phyloP scores from a whole-genome alignment of 1,284 basidiomycete species.

The Ustilago sp. region DNA sequence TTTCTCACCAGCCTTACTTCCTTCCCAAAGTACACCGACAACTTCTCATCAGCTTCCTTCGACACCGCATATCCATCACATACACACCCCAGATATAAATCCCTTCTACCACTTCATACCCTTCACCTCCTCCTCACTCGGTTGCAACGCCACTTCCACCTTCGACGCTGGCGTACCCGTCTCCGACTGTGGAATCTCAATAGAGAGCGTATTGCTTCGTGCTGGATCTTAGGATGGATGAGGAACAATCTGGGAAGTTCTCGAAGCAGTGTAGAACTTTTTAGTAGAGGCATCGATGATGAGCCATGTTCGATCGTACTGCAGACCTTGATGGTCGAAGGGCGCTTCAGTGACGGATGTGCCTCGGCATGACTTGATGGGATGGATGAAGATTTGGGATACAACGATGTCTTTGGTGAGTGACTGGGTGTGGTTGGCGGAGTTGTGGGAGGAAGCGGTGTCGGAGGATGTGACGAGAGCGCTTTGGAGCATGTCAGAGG shows the following conservation, averaged over 20 bases:
- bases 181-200: slow-evolving; percentile 56
- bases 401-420: slow-evolving; percentile 48
- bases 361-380: slow-evolving; percentile 64
- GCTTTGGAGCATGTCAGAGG: slow-evolving; percentile 46
- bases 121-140: slow-evolving; percentile 30
- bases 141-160: slow-evolving; percentile 50
- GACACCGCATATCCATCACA: slow-evolving; percentile 61
- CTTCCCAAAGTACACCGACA: slow-evolving; percentile 60
- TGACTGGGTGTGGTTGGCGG: slow-evolving; percentile 36
- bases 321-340: slow-evolving; percentile 54
- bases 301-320: slow-evolving; percentile 64
- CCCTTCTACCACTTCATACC: slow-evolving; percentile 53
- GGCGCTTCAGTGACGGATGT: slow-evolving; percentile 50
- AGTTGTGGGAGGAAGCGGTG: slow-evolving; percentile 15
- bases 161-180: slow-evolving; percentile 31
- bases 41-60: slow-evolving; percentile 54
- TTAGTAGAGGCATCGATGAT: slow-evolving; percentile 57
- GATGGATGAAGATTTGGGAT: slow-evolving; percentile 55
- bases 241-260: slow-evolving; percentile 63
- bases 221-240: slow-evolving; percentile 54
- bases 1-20: slow-evolving; percentile 58
- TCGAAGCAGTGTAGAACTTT: slow-evolving; percentile 61
- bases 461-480: slow-evolving; percentile 39
- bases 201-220: slow-evolving; percentile 41
- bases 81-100: slow-evolving; percentile 58